Evolutionary conservation across 2,329 filamentous ascomycete genomes (phyloP).

Genomic region (Cladosporium oxysporum): DNA sequence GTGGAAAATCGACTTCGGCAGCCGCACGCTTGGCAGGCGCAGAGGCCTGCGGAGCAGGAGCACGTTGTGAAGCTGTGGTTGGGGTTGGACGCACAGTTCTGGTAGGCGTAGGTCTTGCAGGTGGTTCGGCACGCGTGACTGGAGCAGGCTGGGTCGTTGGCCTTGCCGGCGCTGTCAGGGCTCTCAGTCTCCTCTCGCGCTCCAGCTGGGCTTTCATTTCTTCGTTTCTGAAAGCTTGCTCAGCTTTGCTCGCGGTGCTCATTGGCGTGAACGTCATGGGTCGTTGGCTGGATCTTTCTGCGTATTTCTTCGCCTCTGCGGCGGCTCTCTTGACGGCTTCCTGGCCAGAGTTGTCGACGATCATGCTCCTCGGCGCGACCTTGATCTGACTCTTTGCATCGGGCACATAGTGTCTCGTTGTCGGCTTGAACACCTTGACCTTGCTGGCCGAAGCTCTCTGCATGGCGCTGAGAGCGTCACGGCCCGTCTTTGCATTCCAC

Average conservation of each 20-base stretch:
- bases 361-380: conserved; percentile 18
- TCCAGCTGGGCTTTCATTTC: conserved; percentile 8
- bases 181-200: conserved; percentile 6
- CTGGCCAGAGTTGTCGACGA: conserved; percentile 4
- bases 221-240: conserved; percentile 9
- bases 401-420: background rate
- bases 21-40: background rate
- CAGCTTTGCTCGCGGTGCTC: background rate
- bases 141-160: conserved; percentile 7
- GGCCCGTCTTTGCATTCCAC: conserved; percentile 16
- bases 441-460: conserved; percentile 10
- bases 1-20: background rate
- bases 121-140: background rate
- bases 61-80: background rate
- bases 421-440: conserved; percentile 1
- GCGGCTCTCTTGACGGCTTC: conserved; percentile 16
- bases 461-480: conserved; percentile 15
- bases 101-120: background rate
- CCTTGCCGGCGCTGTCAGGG: background rate
- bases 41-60: background rate
- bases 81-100: background rate
- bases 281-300: background rate
- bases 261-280: background rate
- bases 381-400: conserved; percentile 12
- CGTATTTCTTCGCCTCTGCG: conserved; percentile 13